Percentiles rank a stretch among this genome's conserved stretches.
Evolutionary conservation across 1,139 yeast genomes (phyloP).

Genomic region (Pneumocystis canis): DNA sequence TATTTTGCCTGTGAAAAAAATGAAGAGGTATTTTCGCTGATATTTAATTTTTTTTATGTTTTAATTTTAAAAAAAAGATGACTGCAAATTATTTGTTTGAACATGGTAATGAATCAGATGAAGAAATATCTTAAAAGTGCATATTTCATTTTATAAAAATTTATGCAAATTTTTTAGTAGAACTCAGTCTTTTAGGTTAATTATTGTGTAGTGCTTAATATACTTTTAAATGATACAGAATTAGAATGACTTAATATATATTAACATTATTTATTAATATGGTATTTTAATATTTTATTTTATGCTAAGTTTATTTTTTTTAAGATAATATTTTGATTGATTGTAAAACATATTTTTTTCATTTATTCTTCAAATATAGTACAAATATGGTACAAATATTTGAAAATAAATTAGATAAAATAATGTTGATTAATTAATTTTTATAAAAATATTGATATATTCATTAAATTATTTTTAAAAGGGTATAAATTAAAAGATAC

Average conservation of each 20-base stretch:
- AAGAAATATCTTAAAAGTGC: background rate
- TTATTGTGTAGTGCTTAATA: background rate
- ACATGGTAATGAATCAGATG: conserved; percentile 22
- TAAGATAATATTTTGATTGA: background rate
- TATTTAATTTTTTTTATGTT: background rate
- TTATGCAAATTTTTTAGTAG: background rate
- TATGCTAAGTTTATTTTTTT: background rate
- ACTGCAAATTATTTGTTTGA: conserved; percentile 14
- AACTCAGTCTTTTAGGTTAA: background rate
- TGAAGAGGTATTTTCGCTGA: conserved; percentile 52
- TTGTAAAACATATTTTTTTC: background rate
- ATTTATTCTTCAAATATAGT: background rate
- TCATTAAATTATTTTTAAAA: too few relatives aligned
- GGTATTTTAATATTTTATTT: background rate
- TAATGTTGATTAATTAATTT: too few relatives aligned
- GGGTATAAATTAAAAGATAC: too few relatives aligned
- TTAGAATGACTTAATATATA: background rate
- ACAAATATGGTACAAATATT: background rate
- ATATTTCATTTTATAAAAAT: background rate
- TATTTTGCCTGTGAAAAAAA: conserved; percentile 97
- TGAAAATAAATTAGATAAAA: background rate
- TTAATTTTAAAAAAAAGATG: background rate
- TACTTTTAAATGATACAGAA: background rate
- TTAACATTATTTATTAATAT: background rate
- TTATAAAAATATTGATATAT: too few relatives aligned